Conservation (phyloP, 1,284 basidiomycete genomes). For the Melampsora medusae region DNA sequence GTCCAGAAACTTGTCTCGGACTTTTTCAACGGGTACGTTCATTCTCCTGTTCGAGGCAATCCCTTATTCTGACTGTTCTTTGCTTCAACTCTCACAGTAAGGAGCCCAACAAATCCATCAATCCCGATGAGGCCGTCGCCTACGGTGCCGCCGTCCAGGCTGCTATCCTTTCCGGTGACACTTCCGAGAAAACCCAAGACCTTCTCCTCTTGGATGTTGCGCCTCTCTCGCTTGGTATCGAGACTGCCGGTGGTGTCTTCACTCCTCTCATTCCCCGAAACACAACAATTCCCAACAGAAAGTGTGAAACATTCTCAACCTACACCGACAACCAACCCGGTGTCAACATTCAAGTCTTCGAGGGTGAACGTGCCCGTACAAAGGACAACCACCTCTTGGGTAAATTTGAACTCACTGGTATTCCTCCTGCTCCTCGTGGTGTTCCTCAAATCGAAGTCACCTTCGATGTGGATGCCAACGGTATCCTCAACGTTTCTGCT, state of each 20-base stretch:
- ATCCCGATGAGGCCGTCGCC: constrained; percentile 99
- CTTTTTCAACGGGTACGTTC: constrained; percentile 79
- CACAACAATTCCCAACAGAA: constrained; percentile 98
- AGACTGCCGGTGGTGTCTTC: constrained; percentile 99
- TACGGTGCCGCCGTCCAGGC: constrained; percentile 99
- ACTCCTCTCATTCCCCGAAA: constrained; percentile 96
- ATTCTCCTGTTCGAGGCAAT: neutral
- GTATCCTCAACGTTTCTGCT: constrained; percentile 94
- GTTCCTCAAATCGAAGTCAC: constrained; percentile 93
- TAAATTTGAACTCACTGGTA: constrained; percentile 97
- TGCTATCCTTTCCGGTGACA: constrained; percentile 95
- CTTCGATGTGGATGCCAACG: constrained; percentile 81
- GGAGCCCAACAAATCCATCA: constrained; percentile 68
- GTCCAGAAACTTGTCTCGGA: constrained; percentile 97
- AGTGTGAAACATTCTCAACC: constrained; percentile 98
- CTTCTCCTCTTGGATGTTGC: constrained; percentile 94
- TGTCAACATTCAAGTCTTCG: constrained; percentile 97
- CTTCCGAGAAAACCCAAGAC: constrained; percentile 96
- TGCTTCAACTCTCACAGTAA: constrained; percentile 53
- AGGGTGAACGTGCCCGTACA: constrained; percentile 98
- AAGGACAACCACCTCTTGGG: constrained; percentile 99
- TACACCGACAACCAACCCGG: constrained; percentile 99
- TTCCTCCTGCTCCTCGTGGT: constrained; percentile 96
- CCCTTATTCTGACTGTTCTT: neutral
- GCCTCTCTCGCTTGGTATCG: constrained; percentile 81